Evolutionary conservation across 1,284 basidiomycete species (phyloP).

Genomic region (Trametes pubescens): DNA sequence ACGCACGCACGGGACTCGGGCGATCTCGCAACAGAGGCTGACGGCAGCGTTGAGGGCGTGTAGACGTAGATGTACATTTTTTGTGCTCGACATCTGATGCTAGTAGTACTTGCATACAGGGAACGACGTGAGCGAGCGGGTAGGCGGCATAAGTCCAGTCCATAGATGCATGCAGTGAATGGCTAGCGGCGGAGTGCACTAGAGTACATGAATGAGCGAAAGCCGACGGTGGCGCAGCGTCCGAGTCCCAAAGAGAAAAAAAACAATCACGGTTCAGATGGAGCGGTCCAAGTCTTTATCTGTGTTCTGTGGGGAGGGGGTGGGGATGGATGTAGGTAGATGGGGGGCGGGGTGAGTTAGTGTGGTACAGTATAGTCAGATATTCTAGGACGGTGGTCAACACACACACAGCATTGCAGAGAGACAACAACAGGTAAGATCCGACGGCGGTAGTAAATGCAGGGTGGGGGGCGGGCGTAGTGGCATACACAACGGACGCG

Average conservation of each 20-base stretch:
- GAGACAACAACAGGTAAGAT: conserved; percentile 3
- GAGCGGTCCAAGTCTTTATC: neutral
- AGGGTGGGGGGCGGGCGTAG: neutral
- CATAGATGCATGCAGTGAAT: neutral
- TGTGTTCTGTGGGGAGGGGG: neutral
- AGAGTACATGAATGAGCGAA: conserved; percentile 7
- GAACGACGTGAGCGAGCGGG: neutral
- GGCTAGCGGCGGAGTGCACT: neutral
- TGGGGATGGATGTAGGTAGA: neutral
- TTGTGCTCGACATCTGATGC: neutral
- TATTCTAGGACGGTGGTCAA: conserved; percentile 8
- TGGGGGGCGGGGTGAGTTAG: neutral
- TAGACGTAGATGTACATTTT: neutral
- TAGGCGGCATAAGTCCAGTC: neutral
- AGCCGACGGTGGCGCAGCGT: conserved; percentile 1
- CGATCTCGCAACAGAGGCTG: neutral
- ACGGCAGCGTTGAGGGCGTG: neutral
- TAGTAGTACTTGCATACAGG: neutral
- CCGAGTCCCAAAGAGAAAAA: neutral
- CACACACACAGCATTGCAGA: conserved; percentile 4
- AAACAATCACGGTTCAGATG: neutral
- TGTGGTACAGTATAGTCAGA: conserved; percentile 1
- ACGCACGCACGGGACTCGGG: conserved; percentile 1
- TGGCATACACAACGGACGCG: neutral
- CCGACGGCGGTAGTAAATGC: neutral